Base-by-base conservation (phyloP, 2,329 filamentous ascomycete genomes). In the Rhynchosporium agropyri region DNA sequence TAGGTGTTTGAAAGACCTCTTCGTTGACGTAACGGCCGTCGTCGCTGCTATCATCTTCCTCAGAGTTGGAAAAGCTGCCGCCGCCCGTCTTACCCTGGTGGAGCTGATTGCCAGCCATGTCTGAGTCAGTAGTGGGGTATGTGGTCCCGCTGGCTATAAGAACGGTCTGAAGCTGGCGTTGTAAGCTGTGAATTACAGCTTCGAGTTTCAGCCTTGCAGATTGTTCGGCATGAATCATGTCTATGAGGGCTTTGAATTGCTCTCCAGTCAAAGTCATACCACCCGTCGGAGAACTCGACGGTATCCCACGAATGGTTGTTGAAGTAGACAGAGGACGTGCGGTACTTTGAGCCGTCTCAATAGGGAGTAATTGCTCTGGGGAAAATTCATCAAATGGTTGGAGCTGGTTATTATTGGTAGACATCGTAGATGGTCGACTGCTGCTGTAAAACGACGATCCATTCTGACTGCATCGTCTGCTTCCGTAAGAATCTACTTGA, bases 141-240 rank as follows among this genome's bases (percentile, higher is more conserved):
- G 67, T 60, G 1, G 51, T 42, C 10, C 53, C 29, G 4, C 31
- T 50, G 28, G 31, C 50, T 26, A 50, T 36, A 4, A 59, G 42
- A 9, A 65, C 38, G 5, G 63, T 56, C 26, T 64, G 51, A n/a
- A 75, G 48, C 61, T 72, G 70, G 7, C 65, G 64, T 53, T 74
- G 69, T 5, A 89, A 76, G 48, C 78, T 80, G 61, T 78, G 81
- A 38, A 88, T 83, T 62, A 86, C 79, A 1, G 77, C 75, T 71
- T 88, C 86, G 4, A 89, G 79, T 3, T 79, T 77, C 61, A 81
- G 77, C 4, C 86, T 79, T 4, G 83, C 82, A 0, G 79, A 78
- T 31, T 84, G 83, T 71, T 89, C 86, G 1, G 79, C 78, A 62
- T 85, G 79, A 31, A 88, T 77, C 61, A 87, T 77, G 15, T 79